These are phyloP conservation scores for Closterium sp. DNA, from an alignment of 139 green algal species.

Conservation along the genomic window DNA sequence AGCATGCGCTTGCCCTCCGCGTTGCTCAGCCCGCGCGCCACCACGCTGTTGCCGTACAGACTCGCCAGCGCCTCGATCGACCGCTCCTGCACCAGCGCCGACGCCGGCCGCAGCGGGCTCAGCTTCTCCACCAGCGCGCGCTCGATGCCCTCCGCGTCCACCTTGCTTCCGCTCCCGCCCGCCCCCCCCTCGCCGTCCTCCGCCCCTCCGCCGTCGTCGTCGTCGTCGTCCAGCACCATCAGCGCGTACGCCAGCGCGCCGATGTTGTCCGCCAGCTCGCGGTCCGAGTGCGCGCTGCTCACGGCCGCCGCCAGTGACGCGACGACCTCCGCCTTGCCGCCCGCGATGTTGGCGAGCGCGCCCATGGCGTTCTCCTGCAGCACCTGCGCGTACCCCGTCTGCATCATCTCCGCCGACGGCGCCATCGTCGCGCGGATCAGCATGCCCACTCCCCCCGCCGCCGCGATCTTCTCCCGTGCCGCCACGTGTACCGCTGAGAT, in stretches of 20 bases:
- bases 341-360: conserved; percentile 28
- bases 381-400: conserved; percentile 33
- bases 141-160: conserved; percentile 20
- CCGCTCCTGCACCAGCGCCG: conserved; percentile 26
- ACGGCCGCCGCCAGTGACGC: conserved; percentile 7
- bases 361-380: conserved; percentile 42
- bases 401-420: conserved; percentile 40
- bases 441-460: conserved; percentile 17
- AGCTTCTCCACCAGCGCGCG: conserved; percentile 8
- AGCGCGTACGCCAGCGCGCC: conserved; percentile 32
- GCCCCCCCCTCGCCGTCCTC: neutral
- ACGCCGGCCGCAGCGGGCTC: neutral
- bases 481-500: conserved; percentile 3
- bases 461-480: neutral
- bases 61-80: conserved; percentile 29
- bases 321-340: conserved; percentile 31
- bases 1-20: conserved; percentile 42
- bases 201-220: neutral
- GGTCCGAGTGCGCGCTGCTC: neutral
- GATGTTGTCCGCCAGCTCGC: conserved; percentile 27
- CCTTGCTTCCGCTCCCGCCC: neutral
- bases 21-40: conserved; percentile 14
- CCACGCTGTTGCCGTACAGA: conserved; percentile 28
- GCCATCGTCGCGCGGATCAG: conserved; percentile 38
- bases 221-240: conserved; percentile 29